These are phyloP conservation scores for Populus hybrid DNA, from an alignment of 441 rosid genomes.

Conservation along the genomic window DNA sequence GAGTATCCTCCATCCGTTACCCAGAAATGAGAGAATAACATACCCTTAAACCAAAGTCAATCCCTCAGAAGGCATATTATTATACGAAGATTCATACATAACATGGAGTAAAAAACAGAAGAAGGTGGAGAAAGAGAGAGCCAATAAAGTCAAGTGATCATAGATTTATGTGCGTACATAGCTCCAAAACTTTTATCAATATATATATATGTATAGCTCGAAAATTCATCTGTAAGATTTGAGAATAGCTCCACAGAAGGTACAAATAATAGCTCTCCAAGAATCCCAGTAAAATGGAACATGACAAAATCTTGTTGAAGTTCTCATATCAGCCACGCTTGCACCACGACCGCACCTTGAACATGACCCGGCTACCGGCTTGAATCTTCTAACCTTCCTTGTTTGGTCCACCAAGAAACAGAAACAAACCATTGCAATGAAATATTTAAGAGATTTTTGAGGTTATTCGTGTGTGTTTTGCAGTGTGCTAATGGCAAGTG, in stretches of 20 bases:
- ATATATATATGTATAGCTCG: background rate
- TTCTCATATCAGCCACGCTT: constrained; percentile 76
- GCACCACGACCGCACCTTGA: constrained; percentile 67
- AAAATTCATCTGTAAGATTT: constrained; percentile 38
- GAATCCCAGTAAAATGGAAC: constrained; percentile 63
- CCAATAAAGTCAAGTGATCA: background rate
- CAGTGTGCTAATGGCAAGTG: background rate
- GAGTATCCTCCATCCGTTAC: too few species aligned
- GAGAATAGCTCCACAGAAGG: constrained; percentile 28
- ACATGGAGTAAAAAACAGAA: background rate
- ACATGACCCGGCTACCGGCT: constrained; percentile 72
- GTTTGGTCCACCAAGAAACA: constrained; percentile 71
- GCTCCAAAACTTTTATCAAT: background rate
- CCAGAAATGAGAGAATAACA: too few species aligned
- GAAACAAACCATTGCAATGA: constrained; percentile 51
- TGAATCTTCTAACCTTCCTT: constrained; percentile 43
- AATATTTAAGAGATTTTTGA: background rate
- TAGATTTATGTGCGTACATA: background rate
- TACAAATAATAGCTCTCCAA: background rate
- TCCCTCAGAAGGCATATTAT: background rate
- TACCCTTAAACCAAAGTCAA: background rate
- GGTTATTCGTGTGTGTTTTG: background rate
- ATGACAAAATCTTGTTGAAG: constrained; percentile 54
- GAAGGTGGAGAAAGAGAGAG: background rate
- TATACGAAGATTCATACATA: too few species aligned